Evolutionary conservation across 805 yeast genomes (phyloP).

Genomic region (Yamadazyma nakazawae): DNA sequence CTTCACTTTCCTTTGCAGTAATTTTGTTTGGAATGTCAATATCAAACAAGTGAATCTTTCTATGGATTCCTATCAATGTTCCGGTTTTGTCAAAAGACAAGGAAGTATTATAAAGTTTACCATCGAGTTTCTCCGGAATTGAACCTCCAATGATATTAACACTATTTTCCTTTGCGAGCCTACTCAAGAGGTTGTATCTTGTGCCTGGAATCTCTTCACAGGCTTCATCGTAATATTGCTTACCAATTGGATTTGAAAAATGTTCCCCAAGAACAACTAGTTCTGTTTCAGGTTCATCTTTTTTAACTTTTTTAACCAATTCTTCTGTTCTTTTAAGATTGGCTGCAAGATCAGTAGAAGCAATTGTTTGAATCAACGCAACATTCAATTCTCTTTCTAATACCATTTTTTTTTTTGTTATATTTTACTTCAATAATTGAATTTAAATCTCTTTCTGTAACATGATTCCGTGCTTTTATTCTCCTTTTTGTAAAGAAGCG

Average conservation of each 20-base stretch:
- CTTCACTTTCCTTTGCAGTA: constrained; percentile 71
- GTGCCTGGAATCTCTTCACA: constrained; percentile 12
- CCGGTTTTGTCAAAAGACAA: constrained; percentile 62
- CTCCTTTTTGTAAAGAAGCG: no score
- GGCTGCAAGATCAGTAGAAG: constrained; percentile 7
- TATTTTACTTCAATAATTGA: no score
- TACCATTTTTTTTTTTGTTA: constrained; percentile 1
- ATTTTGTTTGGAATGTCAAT: constrained; percentile 78
- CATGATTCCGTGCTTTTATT: no score
- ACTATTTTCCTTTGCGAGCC: constrained; percentile 18
- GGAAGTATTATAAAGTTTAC: constrained; percentile 27
- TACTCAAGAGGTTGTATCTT: constrained; percentile 6
- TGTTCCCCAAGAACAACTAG: constrained; percentile 11
- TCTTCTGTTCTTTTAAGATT: constrained; percentile 12
- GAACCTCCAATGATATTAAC: constrained; percentile 24
- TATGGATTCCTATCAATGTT: constrained; percentile 65
- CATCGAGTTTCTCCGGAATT: constrained; percentile 18
- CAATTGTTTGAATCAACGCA: constrained; percentile 10
- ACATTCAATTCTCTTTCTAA: constrained; percentile 8
- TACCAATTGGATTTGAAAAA: constrained; percentile 5
- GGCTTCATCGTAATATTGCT: constrained; percentile 1
- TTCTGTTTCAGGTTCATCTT: constrained; percentile 11
- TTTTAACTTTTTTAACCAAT: constrained; percentile 6
- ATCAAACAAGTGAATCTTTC: constrained; percentile 89
- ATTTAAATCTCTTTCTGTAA: no score